Percentiles rank a stretch among this genome's conserved stretches.
Conservation (phyloP, 2,329 filamentous ascomycete genomes). For the Pseudocercospora crystallina region DNA sequence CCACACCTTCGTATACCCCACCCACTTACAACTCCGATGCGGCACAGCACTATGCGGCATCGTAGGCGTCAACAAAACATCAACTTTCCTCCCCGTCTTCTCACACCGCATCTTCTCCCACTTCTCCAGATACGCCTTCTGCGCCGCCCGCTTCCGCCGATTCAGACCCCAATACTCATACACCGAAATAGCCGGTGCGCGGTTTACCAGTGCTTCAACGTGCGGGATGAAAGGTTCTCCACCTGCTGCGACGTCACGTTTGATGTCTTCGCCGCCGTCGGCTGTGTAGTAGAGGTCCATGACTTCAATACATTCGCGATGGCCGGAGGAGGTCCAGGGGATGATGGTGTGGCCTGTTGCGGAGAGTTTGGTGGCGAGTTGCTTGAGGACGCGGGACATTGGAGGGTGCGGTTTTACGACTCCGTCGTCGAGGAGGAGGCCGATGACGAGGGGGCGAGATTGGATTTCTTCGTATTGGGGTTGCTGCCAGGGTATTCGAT, state of each 20-base stretch:
- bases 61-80: constrained; percentile 58
- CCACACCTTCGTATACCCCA: constrained; percentile 35
- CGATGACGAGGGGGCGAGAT: constrained; percentile 24
- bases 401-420: constrained; percentile 29
- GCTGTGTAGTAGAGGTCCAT: constrained; percentile 63
- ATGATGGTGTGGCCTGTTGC: constrained; percentile 43
- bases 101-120: constrained; percentile 53
- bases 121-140: constrained; percentile 59
- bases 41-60: constrained; percentile 61
- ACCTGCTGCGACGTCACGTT: constrained; percentile 52
- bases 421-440: constrained; percentile 28
- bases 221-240: constrained; percentile 62
- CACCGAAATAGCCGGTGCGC: constrained; percentile 56
- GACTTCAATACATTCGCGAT: constrained; percentile 55
- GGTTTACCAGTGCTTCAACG: constrained; percentile 57
- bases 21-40: constrained; percentile 36
- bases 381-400: constrained; percentile 19
- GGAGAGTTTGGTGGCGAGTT: constrained; percentile 16
- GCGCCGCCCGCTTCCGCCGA: constrained; percentile 53
- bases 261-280: constrained; percentile 64
- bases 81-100: constrained; percentile 45
- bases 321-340: constrained; percentile 45
- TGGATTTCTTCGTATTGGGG: constrained; percentile 24
- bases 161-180: constrained; percentile 70
- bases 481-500: constrained; percentile 44